Evolutionary conservation across 2,329 filamentous ascomycete species (phyloP).

Genomic region (Aspergillus ibericus): DNA sequence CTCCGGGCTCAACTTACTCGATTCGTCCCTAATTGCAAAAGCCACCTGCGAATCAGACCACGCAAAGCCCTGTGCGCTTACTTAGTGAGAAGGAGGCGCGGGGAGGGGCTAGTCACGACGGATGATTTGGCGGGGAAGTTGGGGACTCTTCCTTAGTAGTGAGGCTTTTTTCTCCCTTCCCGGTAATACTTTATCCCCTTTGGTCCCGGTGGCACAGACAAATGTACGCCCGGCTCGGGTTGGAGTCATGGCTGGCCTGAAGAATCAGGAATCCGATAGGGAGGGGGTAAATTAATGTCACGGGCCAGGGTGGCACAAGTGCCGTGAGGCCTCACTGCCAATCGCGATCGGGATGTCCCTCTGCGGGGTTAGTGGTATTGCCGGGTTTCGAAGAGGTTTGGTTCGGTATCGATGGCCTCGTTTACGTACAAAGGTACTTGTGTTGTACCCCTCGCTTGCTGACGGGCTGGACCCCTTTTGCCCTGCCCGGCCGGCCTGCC

Average conservation of each 20-base stretch:
- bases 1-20: not conserved
- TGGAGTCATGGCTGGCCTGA: not conserved
- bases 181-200: not conserved
- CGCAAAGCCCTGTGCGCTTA: constrained; percentile 4
- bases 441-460: not conserved
- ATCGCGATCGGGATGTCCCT: not conserved
- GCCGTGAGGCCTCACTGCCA: not conserved
- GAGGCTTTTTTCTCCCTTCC: constrained; percentile 4
- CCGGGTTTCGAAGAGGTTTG: not conserved
- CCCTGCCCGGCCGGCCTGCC: not conserved
- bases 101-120: constrained; percentile 4
- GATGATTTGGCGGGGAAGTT: constrained; percentile 12
- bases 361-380: not conserved
- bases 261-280: constrained; percentile 1
- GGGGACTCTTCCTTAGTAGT: constrained; percentile 4
- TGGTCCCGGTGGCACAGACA: not conserved
- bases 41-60: constrained; percentile 9
- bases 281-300: not conserved
- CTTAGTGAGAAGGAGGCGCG: constrained; percentile 4
- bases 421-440: constrained; percentile 8
- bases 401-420: not conserved
- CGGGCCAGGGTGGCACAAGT: not conserved
- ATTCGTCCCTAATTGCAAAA: not conserved
- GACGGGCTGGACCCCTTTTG: not conserved
- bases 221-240: not conserved